Evolutionary conservation across 495 filamentous ascomycete genomes (phyloP), one percentile per base, ranked within the genome.

Genomic region (Chaetomium fimeti): DNA sequence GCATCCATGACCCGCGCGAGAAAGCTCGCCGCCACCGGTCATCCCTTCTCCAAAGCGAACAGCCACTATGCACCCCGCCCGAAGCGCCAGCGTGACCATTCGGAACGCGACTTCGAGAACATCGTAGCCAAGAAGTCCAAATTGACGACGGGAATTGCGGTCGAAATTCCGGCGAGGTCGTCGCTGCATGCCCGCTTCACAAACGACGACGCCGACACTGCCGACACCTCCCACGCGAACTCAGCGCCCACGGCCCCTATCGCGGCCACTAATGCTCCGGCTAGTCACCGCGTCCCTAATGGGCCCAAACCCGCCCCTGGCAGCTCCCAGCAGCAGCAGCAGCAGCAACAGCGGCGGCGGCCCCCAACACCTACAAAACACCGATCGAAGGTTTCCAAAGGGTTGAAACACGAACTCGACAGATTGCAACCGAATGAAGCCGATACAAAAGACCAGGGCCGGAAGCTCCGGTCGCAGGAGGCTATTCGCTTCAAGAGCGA

Each of bases 401-500:
- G 82, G 61, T 76, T 84, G 40, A 81, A 76, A 64, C 81, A 84
- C 68, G 82, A 84, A 69, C 70, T 83, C 53, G 75, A 78, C 58
- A 67, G 74, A 29, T 64, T 84, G 65, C 79, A 83, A 61, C 78
- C 79, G 9, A 73, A 57, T 69, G 63, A 60, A 38, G 77, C 70
- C 12, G 78, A 82, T 64, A 71, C 75, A 24, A 78, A 76, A 61
- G 77, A 77, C 25, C 74, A 70, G 71, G 81, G 73, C 70, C 79
- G 83, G 63, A 84, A 84, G 72, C 72, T 85, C 68, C 75, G 83
- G 61, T 84, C 81, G 57, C 80, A 83, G 66, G 82, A 84, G 64
- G 78, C 77, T 25, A 80, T 76, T 57, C 77, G 91, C 62, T 87
- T 90, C 72, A 93, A 92, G 81, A 95, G 91, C 76, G 92, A 97